phyloP scores from a whole-genome alignment of 2,329 filamentous ascomycete genomes.

The Fusarium sp. region DNA sequence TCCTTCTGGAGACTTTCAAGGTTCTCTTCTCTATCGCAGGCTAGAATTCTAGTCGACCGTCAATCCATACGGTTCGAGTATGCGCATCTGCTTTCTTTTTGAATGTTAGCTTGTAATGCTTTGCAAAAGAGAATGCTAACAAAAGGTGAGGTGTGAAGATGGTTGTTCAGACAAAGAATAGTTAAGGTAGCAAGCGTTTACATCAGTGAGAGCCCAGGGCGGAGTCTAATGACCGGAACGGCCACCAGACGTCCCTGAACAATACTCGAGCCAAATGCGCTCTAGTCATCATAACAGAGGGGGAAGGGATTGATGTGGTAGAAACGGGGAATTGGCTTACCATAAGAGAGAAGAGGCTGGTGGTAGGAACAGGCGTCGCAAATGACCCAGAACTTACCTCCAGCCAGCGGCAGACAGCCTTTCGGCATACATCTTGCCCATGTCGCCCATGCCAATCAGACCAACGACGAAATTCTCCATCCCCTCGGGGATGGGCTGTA shows the following conservation, averaged over 20 bases:
- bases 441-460: constrained; percentile 98
- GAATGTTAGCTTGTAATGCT: constrained; percentile 38
- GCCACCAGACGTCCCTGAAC: constrained; percentile 66
- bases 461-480: constrained; percentile 81
- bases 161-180: constrained; percentile 78
- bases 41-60: constrained; percentile 74
- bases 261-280: constrained; percentile 99
- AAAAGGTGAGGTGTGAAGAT: constrained; percentile 10
- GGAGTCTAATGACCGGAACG: constrained; percentile 76
- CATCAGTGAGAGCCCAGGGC: constrained; percentile 87
- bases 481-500: constrained; percentile 47
- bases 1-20: constrained; percentile 81
- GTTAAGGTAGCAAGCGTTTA: constrained; percentile 97
- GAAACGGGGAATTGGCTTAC: constrained; percentile 36
- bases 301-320: constrained; percentile 9
- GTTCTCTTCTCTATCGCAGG: constrained; percentile 91
- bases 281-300: constrained; percentile 92
- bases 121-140: constrained; percentile 12
- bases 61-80: constrained; percentile 41
- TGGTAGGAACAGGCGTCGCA: constrained; percentile 19
- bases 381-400: constrained; percentile 69
- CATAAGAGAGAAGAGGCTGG: constrained; percentile 23
- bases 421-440: constrained; percentile 98
- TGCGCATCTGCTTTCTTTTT: constrained; percentile 24
- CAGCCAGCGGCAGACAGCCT: constrained; percentile 89